These are phyloP conservation scores for Sclerotinia sclerotiorum DNA, from an alignment of 2,329 filamentous ascomycete genomes.

Conservation along the genomic window DNA sequence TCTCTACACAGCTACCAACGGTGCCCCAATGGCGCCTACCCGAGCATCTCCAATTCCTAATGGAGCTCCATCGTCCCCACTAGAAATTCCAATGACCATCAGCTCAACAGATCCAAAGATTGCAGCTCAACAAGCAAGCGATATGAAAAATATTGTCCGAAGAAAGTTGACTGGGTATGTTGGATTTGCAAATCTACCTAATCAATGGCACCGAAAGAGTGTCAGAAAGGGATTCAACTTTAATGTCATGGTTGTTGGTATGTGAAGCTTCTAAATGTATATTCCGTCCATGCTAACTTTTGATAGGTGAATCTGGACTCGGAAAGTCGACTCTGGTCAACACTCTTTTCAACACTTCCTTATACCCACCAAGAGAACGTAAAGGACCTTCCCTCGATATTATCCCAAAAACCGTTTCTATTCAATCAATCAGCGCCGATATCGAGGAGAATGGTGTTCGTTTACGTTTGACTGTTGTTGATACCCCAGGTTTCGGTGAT, in stretches of 20 bases:
- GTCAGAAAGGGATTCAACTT: conserved; percentile 99
- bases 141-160: conserved; percentile 80
- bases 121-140: conserved; percentile 42
- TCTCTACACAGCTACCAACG: conserved; percentile 42
- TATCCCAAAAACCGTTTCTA: conserved; percentile 95
- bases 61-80: conserved; percentile 35
- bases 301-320: conserved; percentile 90
- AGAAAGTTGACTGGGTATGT: conserved; percentile 98
- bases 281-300: conserved; percentile 28
- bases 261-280: conserved; percentile 44
- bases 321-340: conserved; percentile 99
- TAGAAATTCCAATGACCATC: conserved; percentile 40
- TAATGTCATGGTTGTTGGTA: conserved; percentile 99
- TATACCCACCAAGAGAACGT: conserved; percentile 98
- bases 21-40: conserved; percentile 36
- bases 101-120: conserved; percentile 42
- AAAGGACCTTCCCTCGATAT: conserved; percentile 97
- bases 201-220: conserved; percentile 99
- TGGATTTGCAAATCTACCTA: conserved; percentile 96
- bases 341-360: conserved; percentile 98
- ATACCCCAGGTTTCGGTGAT: conserved; percentile 96
- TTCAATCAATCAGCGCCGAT: conserved; percentile 91
- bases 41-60: conserved; percentile 38
- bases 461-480: conserved; percentile 92
- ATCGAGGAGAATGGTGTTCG: conserved; percentile 99